phyloP scores from a whole-genome alignment of 2,329 filamentous ascomycete genomes.

The Penicillium verrucosum region DNA sequence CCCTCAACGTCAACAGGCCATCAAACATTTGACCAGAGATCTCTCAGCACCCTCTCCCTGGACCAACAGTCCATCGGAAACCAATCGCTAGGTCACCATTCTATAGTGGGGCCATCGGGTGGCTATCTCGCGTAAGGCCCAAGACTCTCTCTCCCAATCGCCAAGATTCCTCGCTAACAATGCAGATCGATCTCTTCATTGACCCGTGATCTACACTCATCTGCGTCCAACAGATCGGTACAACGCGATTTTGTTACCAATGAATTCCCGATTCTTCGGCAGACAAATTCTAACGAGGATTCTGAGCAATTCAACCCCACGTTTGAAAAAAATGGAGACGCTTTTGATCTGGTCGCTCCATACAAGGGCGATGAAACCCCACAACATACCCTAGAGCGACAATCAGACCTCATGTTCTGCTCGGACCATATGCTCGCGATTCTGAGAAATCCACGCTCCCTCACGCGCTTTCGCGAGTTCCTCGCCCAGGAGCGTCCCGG shows the following conservation, averaged over 20 bases:
- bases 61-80: background rate
- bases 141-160: background rate
- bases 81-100: slow-evolving; percentile 1
- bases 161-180: slow-evolving; percentile 4
- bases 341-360: slow-evolving; percentile 34
- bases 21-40: background rate
- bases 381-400: slow-evolving; percentile 56
- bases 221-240: slow-evolving; percentile 20
- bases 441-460: slow-evolving; percentile 59
- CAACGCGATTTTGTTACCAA: slow-evolving; percentile 21
- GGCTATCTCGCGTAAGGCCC: background rate
- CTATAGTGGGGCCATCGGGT: background rate
- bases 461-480: slow-evolving; percentile 66
- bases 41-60: background rate
- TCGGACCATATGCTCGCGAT: slow-evolving; percentile 62
- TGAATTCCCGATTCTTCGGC: slow-evolving; percentile 27
- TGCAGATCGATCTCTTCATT: slow-evolving; percentile 7
- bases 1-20: background rate
- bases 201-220: slow-evolving; percentile 6
- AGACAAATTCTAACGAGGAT: slow-evolving; percentile 23
- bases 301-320: slow-evolving; percentile 25
- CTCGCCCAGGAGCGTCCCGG: slow-evolving; percentile 57
- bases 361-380: slow-evolving; percentile 24
- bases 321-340: slow-evolving; percentile 24
- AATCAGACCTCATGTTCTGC: slow-evolving; percentile 64